These are phyloP conservation scores for Cordyceps fumosorosea DNA, from an alignment of 2,329 filamentous ascomycete genomes.

Conservation along the genomic window DNA sequence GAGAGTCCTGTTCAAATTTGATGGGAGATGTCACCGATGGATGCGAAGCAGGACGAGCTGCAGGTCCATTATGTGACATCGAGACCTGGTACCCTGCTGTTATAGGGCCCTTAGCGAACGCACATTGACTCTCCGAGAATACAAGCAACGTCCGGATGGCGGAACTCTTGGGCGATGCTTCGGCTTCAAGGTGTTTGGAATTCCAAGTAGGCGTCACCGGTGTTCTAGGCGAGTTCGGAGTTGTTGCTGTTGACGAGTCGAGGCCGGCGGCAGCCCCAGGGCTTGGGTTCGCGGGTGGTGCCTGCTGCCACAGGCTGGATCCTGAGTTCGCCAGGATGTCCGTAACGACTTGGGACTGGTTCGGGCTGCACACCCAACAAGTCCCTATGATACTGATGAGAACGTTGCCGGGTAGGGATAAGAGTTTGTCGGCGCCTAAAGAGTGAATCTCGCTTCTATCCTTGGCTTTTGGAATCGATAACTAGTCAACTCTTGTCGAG, in stretches of 20 bases:
- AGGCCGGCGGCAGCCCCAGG: slow-evolving; percentile 23
- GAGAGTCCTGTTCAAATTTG: slow-evolving; percentile 25
- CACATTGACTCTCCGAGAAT: slow-evolving; percentile 46
- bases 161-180: slow-evolving; percentile 19
- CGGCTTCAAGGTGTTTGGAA: slow-evolving; percentile 18
- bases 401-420: not conserved
- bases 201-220: slow-evolving; percentile 29
- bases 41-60: slow-evolving; percentile 49
- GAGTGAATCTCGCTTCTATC: not conserved
- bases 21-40: slow-evolving; percentile 39
- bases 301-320: slow-evolving; percentile 30
- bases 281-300: slow-evolving; percentile 25
- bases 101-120: slow-evolving; percentile 43
- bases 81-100: slow-evolving; percentile 52
- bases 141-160: slow-evolving; percentile 18
- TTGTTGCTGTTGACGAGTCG: slow-evolving; percentile 27
- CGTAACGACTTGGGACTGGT: slow-evolving; percentile 23
- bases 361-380: slow-evolving; percentile 30
- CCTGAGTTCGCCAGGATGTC: slow-evolving; percentile 29
- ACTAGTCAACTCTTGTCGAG: not conserved
- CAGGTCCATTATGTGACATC: slow-evolving; percentile 58
- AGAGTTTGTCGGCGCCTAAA: not conserved
- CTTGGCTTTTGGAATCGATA: not conserved
- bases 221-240: slow-evolving; percentile 29
- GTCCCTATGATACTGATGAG: slow-evolving; percentile 19